Percentiles rank a stretch among this genome's conserved stretches.
Evolutionary conservation across 148 eudicot species (phyloP).

Genomic region (Silene uniflora): DNA sequence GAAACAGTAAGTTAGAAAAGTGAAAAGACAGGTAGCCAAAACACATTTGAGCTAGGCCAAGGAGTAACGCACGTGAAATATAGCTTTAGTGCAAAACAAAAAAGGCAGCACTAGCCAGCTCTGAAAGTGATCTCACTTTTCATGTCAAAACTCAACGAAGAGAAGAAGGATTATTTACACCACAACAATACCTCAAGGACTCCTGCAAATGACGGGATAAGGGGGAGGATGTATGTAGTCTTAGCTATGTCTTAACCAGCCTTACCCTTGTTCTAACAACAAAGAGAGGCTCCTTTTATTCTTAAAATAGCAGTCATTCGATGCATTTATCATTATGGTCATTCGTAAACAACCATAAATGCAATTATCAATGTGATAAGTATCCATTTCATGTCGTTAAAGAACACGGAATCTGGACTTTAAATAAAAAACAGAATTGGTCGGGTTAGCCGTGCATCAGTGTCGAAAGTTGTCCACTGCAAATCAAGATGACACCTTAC

Average conservation of each 20-base stretch:
- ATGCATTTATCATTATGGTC: background rate
- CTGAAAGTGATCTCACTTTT: background rate
- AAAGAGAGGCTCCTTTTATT: background rate
- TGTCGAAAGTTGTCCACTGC: background rate
- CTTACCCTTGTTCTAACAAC: background rate
- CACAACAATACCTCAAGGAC: too few species aligned
- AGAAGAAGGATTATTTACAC: background rate
- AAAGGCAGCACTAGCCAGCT: background rate
- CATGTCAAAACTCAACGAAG: background rate
- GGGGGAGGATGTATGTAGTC: too few species aligned
- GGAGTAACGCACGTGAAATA: too few species aligned
- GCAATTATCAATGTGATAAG: background rate
- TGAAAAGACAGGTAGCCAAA: background rate
- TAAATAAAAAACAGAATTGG: background rate
- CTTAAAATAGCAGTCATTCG: background rate
- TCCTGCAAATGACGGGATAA: too few species aligned
- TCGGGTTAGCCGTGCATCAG: background rate
- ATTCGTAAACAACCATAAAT: background rate
- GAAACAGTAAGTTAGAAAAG: slow-evolving; percentile 2
- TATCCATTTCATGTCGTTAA: background rate
- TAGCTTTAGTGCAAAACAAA: slow-evolving; percentile 3
- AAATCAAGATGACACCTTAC: background rate
- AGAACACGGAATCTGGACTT: background rate
- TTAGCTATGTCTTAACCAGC: too few species aligned
- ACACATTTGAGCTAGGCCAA: background rate